phyloP scores from a whole-genome alignment of 2,329 filamentous ascomycete genomes.

The Monascus ruber region DNA sequence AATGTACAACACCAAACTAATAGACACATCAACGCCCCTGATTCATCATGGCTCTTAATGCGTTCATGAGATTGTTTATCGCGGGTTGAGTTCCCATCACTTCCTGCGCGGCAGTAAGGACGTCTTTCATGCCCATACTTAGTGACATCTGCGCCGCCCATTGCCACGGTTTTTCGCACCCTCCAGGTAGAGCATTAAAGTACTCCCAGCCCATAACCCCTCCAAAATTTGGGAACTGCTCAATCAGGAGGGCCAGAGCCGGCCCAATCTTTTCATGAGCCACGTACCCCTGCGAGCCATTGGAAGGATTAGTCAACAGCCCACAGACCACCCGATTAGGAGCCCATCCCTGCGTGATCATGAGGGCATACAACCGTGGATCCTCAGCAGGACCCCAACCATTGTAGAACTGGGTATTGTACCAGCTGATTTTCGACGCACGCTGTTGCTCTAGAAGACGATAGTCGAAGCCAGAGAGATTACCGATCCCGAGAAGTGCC shows the following conservation, averaged over 20 bases:
- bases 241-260: conserved; percentile 46
- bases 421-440: conserved; percentile 62
- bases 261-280: conserved; percentile 45
- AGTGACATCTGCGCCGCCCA: conserved; percentile 63
- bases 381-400: conserved; percentile 64
- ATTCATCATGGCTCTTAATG: conserved; percentile 20
- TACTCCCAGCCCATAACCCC: conserved; percentile 96
- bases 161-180: conserved; percentile 53
- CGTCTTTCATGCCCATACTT: conserved; percentile 32
- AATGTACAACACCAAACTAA: too few relatives aligned
- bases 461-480: conserved; percentile 75
- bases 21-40: background rate
- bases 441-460: conserved; percentile 57
- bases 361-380: conserved; percentile 31
- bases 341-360: conserved; percentile 51
- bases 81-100: conserved; percentile 16
- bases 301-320: conserved; percentile 64
- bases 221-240: conserved; percentile 59
- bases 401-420: conserved; percentile 89
- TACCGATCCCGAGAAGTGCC: conserved; percentile 50
- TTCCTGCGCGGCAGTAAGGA: conserved; percentile 22
- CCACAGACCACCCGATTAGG: conserved; percentile 67
- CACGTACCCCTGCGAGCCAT: conserved; percentile 56
- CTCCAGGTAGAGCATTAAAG: conserved; percentile 67
- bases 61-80: conserved; percentile 19